Conservation (phyloP, 345 rosid species). For the Brassica nigra region DNA sequence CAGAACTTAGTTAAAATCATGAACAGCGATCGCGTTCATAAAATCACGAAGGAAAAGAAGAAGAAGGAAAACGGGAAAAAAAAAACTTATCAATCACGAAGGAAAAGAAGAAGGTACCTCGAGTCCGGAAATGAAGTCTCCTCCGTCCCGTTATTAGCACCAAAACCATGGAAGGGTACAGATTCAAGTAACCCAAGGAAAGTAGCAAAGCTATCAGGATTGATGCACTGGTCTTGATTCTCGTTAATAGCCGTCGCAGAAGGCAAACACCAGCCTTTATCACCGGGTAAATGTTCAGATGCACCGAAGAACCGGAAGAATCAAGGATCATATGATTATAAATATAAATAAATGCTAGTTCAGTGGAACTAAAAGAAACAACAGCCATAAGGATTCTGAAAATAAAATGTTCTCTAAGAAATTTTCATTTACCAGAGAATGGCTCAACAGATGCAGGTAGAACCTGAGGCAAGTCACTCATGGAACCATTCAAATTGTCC, state of each 20-base stretch:
- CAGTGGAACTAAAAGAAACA: slow-evolving; percentile 24
- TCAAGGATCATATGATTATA: neutral
- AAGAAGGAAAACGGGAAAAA: neutral
- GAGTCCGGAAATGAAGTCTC: slow-evolving; percentile 58
- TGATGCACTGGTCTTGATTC: slow-evolving; percentile 65
- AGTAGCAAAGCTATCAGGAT: slow-evolving; percentile 70
- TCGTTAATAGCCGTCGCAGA: slow-evolving; percentile 56
- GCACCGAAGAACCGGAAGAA: slow-evolving; percentile 46
- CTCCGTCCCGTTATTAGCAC: slow-evolving; percentile 60
- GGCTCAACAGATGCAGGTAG: slow-evolving; percentile 58
- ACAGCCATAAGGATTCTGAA: neutral
- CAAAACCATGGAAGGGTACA: slow-evolving; percentile 68
- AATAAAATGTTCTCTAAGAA: slow-evolving; percentile 1
- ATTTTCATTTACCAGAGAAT: slow-evolving; percentile 56
- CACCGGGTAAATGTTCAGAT: slow-evolving; percentile 45
- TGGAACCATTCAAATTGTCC: slow-evolving; percentile 38
- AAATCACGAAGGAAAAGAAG: too few species aligned
- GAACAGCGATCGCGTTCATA: neutral
- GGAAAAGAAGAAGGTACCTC: slow-evolving; percentile 50
- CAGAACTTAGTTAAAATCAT: neutral
- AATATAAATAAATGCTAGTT: neutral
- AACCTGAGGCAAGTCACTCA: slow-evolving; percentile 59
- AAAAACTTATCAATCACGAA: neutral
- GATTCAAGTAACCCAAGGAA: slow-evolving; percentile 87
- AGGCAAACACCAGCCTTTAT: slow-evolving; percentile 57